A percentile compares a stretch with the other conserved stretches of the same genome.
Evolutionary conservation across 1,284 basidiomycete genomes (phyloP).

Genomic region (Ceratobasidium theobromae): DNA sequence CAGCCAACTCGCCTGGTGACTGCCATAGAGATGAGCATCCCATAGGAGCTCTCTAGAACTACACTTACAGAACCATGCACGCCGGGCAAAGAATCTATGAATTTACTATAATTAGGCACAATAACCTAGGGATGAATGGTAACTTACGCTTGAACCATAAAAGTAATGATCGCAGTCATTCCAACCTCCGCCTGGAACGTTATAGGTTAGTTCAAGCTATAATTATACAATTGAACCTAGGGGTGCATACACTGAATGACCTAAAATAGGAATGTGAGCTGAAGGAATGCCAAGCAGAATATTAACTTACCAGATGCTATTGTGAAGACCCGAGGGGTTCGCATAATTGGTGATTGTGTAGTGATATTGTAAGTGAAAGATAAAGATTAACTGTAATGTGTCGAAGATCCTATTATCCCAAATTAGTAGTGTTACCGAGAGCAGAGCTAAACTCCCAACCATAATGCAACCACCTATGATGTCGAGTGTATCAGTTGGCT

Average conservation of each 20-base stretch:
- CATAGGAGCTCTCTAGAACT: neutral
- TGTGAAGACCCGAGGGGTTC: conserved; percentile 38
- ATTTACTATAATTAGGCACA: neutral
- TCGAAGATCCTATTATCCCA: conserved; percentile 1
- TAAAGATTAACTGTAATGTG: conserved; percentile 9
- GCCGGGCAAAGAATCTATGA: conserved; percentile 43
- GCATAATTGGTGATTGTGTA: conserved; percentile 42
- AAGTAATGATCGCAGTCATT: conserved; percentile 39
- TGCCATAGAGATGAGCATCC: neutral
- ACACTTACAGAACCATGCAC: conserved; percentile 42
- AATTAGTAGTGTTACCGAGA: neutral
- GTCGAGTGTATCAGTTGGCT: neutral
- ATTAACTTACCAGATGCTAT: conserved; percentile 39
- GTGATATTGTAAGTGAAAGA: conserved; percentile 21
- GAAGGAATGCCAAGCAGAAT: conserved; percentile 17
- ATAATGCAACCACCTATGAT: conserved; percentile 3
- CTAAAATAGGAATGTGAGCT: neutral
- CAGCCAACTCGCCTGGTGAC: conserved; percentile 8
- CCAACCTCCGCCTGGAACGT: conserved; percentile 1
- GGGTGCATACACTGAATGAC: neutral
- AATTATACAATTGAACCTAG: neutral
- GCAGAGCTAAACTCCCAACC: neutral
- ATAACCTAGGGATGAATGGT: neutral
- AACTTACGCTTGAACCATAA: conserved; percentile 41
- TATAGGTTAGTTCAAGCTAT: neutral